A percentile compares a stretch with the other conserved stretches of the same genome.
These are phyloP conservation scores for Marchantia polymorpha DNA, from an alignment of 225 moss, liverwort and hornwort genomes.

Conservation along the genomic window DNA sequence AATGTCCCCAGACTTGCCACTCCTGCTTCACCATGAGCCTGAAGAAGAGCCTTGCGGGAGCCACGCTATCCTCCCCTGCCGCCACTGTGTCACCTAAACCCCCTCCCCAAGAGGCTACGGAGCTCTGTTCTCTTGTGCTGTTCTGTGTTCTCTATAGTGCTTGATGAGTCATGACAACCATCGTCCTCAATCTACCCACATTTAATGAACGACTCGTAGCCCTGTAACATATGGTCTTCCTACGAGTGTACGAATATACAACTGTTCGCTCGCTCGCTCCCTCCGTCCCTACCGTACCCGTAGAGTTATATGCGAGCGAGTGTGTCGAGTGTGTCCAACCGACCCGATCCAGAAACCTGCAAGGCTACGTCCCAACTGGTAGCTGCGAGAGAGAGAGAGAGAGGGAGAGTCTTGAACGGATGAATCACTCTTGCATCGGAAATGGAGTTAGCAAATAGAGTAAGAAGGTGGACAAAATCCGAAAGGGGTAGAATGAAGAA, in stretches of 20 bases:
- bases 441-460: not conserved
- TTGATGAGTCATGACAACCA: not conserved
- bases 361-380: not conserved
- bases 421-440: not conserved
- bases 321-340: too few species aligned
- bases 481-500: not conserved
- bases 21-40: not conserved
- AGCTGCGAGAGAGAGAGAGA: not conserved
- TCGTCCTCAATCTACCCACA: slow-evolving; percentile 1
- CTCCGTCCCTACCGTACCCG: not conserved
- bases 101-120: not conserved
- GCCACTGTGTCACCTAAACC: too few species aligned
- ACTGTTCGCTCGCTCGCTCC: not conserved
- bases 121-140: not conserved
- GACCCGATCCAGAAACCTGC: too few species aligned
- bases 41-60: not conserved
- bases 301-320: not conserved
- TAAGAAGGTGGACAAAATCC: not conserved
- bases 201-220: not conserved
- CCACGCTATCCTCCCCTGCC: slow-evolving; percentile 2
- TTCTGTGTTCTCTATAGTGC: not conserved
- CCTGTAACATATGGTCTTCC: not conserved
- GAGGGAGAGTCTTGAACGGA: not conserved
- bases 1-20: too few species aligned
- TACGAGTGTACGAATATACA: not conserved